These are phyloP conservation scores for Amphicarpaea edgeworthii DNA, from an alignment of 306 rosid genomes.

Conservation along the genomic window DNA sequence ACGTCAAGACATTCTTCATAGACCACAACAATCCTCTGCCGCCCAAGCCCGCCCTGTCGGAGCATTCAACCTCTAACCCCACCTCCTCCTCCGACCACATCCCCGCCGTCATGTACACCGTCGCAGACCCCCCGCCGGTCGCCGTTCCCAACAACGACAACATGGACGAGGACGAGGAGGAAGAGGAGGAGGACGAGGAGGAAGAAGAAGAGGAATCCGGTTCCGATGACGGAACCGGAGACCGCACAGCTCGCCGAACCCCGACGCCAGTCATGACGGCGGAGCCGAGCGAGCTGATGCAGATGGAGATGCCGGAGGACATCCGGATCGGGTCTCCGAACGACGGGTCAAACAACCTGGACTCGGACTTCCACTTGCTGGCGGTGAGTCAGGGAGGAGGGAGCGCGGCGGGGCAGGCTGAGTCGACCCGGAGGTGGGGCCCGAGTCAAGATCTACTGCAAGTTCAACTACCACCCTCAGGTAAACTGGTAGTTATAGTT, in stretches of 20 bases:
- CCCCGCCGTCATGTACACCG: slow-evolving; percentile 49
- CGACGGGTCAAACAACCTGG: slow-evolving; percentile 76
- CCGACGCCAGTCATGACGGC: not conserved
- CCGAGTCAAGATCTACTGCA: slow-evolving; percentile 45
- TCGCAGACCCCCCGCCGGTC: slow-evolving; percentile 49
- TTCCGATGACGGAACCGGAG: slow-evolving; percentile 62
- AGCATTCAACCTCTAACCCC: slow-evolving; percentile 90
- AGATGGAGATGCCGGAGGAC: slow-evolving; percentile 81
- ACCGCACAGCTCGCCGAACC: not conserved
- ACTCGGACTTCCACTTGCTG: slow-evolving; percentile 71
- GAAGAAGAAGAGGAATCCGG: slow-evolving; percentile 49
- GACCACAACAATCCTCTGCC: slow-evolving; percentile 58
- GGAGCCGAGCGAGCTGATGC: slow-evolving; percentile 85
- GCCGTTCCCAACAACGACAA: slow-evolving; percentile 39
- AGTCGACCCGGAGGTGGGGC: slow-evolving; percentile 58
- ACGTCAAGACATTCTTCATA: slow-evolving; percentile 70
- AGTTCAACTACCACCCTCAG: slow-evolving; percentile 58
- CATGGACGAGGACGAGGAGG: slow-evolving; percentile 53
- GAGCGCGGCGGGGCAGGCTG: slow-evolving; percentile 47
- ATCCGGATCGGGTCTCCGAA: slow-evolving; percentile 87
- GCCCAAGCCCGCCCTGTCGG: slow-evolving; percentile 86
- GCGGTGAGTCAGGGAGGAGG: slow-evolving; percentile 53
- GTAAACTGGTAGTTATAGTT: slow-evolving; percentile 46
- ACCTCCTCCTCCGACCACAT: slow-evolving; percentile 65
- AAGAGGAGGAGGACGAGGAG: slow-evolving; percentile 44